Evolutionary conservation across 2,329 filamentous ascomycete species (phyloP), one percentile per base, ranked within the genome.

Genomic region (Penicillium sp.): DNA sequence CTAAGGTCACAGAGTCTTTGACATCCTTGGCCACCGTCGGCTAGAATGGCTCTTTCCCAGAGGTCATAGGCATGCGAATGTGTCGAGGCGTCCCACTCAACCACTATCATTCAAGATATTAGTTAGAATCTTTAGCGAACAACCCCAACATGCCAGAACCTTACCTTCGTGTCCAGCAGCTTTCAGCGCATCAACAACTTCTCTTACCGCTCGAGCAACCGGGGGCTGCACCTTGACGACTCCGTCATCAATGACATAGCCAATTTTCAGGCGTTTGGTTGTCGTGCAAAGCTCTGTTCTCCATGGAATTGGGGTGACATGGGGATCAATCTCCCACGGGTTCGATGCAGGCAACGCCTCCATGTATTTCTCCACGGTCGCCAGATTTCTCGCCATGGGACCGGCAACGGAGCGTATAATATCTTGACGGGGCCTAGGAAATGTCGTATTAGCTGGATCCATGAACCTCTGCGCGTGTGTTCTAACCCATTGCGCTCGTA

Each of bases 161-260:
- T 7, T 46, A 85, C 53, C 80, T 75, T 61, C 78, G 74, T 21
- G 81, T 70, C 62, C 81, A 68, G 78, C 83, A 82, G 3, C 84
- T 78, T 3, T 86, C 71, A 56, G 86, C 66, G 47, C 86, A 78
- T 62, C 83, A 76, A 18, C 80, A 75, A 33, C 79, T 74, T 58
- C 72, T 57, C 59, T 73, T 40, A 89, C 64, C 1, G 84, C 85
- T 42, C 85, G 72, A 0, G 71, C 71, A 38, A 86, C 76, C 0
- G 84, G 84, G 0, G 84, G 84, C 58, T 85, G 83, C 1, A 83
- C 83, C 61, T 75, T 78, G 0, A 86, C 81, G 11, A 86, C 75
- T 0, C 79, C 81, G 58, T 87, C 84, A 67, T 83, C 77, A 75
- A 80, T 79, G 47, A 86, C 70, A 1, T 85, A 76, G 0, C 79